A percentile compares a stretch with the other conserved stretches of the same genome.
phyloP scores from a whole-genome alignment of 495 filamentous ascomycete genomes.

The Thozetella sp. region DNA sequence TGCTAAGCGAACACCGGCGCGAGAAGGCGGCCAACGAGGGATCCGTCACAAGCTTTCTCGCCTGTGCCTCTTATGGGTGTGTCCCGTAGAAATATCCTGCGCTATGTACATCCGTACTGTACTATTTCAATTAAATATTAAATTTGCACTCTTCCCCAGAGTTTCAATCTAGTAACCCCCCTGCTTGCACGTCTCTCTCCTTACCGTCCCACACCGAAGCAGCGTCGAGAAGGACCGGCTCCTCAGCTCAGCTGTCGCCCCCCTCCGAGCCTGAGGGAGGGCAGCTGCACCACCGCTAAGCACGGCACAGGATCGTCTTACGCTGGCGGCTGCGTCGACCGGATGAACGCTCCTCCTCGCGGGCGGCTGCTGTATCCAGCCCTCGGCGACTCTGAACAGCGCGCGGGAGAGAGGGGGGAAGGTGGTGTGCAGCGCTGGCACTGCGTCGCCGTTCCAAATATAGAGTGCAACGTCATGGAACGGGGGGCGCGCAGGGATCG shows the following conservation, averaged over 20 bases:
- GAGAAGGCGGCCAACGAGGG: conserved; percentile 1
- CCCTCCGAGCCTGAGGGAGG: too few relatives aligned
- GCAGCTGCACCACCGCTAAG: background rate
- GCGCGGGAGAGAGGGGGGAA: too few relatives aligned
- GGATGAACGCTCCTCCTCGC: background rate
- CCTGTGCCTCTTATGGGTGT: background rate
- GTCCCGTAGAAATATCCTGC: background rate
- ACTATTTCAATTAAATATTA: too few relatives aligned
- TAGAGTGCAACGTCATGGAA: background rate
- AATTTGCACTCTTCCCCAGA: conserved; percentile 13
- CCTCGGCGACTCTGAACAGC: background rate
- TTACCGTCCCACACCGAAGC: background rate
- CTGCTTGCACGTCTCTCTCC: background rate
- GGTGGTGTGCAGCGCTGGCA: background rate
- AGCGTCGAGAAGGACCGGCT: background rate
- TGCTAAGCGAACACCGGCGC: conserved; percentile 15
- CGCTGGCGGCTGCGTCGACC: background rate
- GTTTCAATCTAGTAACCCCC: background rate
- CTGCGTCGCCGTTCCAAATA: conserved; percentile 1
- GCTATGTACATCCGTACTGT: too few relatives aligned
- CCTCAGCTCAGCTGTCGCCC: too few relatives aligned
- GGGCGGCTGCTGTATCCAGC: background rate
- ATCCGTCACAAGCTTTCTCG: background rate
- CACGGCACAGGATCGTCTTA: conserved; percentile 1
- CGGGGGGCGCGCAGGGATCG: background rate